A percentile compares a stretch with the other conserved stretches of the same genome.
Evolutionary conservation across 176 grass and related monocot genomes (phyloP).

Genomic region (Hyparrhenia diplandra): DNA sequence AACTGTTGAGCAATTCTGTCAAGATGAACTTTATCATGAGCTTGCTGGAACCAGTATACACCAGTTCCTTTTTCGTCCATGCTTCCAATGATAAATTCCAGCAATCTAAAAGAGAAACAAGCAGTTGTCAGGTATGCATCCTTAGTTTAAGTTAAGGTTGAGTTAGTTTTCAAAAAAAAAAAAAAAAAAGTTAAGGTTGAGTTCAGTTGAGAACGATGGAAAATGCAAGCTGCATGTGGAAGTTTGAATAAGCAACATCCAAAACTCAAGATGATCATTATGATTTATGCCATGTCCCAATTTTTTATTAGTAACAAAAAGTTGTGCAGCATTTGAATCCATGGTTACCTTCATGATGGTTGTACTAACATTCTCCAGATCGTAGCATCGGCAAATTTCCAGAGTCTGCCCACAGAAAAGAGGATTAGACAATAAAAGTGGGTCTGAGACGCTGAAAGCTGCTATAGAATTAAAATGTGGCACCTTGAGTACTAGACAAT

Average conservation of each 20-base stretch:
- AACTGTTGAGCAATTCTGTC: slow-evolving; percentile 91
- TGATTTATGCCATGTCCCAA: neutral
- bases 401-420: slow-evolving; percentile 65
- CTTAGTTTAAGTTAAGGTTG: too few relatives aligned
- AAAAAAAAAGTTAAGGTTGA: neutral
- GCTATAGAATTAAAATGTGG: slow-evolving; percentile 29
- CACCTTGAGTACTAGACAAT: slow-evolving; percentile 78
- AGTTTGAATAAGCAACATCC: slow-evolving; percentile 17
- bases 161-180: too few relatives aligned
- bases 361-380: slow-evolving; percentile 72
- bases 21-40: slow-evolving; percentile 65
- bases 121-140: slow-evolving; percentile 9
- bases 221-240: neutral
- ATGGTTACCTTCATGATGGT: slow-evolving; percentile 82
- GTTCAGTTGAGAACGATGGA: neutral
- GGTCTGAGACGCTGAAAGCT: slow-evolving; percentile 9
- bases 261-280: slow-evolving; percentile 15
- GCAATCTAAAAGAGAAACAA: slow-evolving; percentile 53
- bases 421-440: slow-evolving; percentile 17
- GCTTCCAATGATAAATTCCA: slow-evolving; percentile 91
- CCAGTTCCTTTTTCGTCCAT: slow-evolving; percentile 84
- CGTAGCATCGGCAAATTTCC: slow-evolving; percentile 86
- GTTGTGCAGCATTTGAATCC: neutral
- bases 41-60: slow-evolving; percentile 98
- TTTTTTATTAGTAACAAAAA: neutral